Conservation (phyloP, 345 rosid species). For the Eucalyptus shirleyi region DNA sequence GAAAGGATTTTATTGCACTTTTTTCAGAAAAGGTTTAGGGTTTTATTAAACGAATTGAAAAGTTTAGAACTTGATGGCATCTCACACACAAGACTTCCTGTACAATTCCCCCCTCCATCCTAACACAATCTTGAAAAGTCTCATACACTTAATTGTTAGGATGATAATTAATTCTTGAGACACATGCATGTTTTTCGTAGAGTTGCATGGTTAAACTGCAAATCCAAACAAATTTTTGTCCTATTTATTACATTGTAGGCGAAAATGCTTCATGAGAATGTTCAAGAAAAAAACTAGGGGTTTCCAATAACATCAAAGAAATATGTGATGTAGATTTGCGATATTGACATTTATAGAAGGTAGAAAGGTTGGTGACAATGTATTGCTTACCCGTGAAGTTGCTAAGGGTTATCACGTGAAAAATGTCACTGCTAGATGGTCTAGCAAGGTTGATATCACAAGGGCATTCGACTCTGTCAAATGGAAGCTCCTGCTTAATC, state of each 20-base stretch:
- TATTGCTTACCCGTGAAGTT: not conserved
- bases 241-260: not conserved
- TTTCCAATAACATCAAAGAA: not conserved
- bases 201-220: not conserved
- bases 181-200: not conserved
- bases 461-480: not conserved
- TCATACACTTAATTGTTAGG: not conserved
- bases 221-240: not conserved
- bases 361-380: not conserved
- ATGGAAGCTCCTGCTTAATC: not conserved
- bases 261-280: not conserved
- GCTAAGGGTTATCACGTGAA: not conserved
- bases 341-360: not conserved
- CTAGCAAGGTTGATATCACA: not conserved
- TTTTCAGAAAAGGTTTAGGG: no score
- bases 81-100: not conserved
- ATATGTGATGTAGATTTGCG: not conserved
- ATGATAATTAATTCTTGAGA: not conserved
- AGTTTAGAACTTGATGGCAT: no score
- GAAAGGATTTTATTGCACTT: not conserved
- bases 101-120: not conserved
- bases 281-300: not conserved
- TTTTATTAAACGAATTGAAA: no score
- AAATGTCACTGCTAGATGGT: not conserved
- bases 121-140: not conserved